Evolutionary conservation across 1,284 basidiomycete genomes (phyloP), one percentile per base, ranked within the genome.

Genomic region (Pseudomicrostroma phylloplanum): DNA sequence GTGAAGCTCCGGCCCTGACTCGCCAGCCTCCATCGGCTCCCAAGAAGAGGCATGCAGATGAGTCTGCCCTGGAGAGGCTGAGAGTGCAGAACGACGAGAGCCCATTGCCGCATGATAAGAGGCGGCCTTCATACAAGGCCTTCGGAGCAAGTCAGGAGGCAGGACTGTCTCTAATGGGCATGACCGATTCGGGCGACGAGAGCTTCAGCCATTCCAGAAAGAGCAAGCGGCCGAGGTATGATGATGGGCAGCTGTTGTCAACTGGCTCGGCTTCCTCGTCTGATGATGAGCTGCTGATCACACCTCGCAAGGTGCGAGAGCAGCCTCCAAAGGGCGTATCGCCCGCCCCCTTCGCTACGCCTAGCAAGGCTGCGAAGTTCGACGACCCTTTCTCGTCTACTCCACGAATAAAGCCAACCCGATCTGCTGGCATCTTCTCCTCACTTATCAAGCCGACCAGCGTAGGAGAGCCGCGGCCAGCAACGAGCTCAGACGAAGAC

Each of bases 231-330:
- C 30, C 30, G 30, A 36, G 30, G 30, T 36, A 36, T 9, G 17
- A 48, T 12, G 43, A 48, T 13, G 15, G 17, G 6, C 17, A n/a
- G 17, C 15, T 48, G 6, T 17, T 21, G 17, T 48, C 43, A 3
- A 48, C 43, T 48, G 43, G 43, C 43, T 48, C 60, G 1, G 63
- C 61, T 1, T 63, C 59, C 4, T 65, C 64, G 17, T 63, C 68
- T 30, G 70, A 71, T 21, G 70, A 71, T 49, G 70, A 67, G 0
- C 64, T 69, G 13, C 63, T 69, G 0, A 65, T 71, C 23, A 71
- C 67, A 6, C 69, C 69, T 1, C 42, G 66, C 8, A 57, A 55
- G n/a, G 66, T 71, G 1, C 58, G 69, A 51, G 62, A 69, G 56
- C 57, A 53, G 39, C 46, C 17, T n/a, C 60, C 66, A 6, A 63